Evolutionary conservation across 2,329 filamentous ascomycete genomes (phyloP), one percentile per base, ranked within the genome.

Genomic region (Graphium sp.): DNA sequence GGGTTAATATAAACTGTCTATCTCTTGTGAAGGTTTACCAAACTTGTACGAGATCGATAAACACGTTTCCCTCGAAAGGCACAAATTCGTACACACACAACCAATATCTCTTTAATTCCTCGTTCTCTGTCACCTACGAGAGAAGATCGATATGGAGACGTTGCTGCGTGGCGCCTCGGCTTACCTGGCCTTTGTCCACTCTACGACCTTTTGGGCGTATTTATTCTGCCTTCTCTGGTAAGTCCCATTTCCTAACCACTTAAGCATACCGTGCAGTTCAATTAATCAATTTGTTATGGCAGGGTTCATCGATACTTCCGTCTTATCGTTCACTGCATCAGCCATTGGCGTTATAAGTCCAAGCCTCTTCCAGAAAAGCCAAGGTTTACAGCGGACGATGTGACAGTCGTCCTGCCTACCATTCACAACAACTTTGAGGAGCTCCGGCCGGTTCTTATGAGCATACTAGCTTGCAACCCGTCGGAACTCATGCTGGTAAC

Each of bases 371-470:
- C 83, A 22, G 69, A 72, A 33, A 79, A 83, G 37, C 83, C 87
- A n/a, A 74, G 63, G 24, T 75, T 84, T 47, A 82, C 74, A 17
- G 67, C 74, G 19, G 58, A 80, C 40, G 82, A 95, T 66, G 84
- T 93, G 43, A 93, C 87, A 5, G 83, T 94, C 37, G 81, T 95
- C 41, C 80, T 94, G 35, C 87, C 87, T 6, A 91, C 85, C 8
- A 84, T 95, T 38, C 82, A 91, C 46, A 82, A 84, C 35, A 74
- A 73, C 36, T 83, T 87, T 34, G 74, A 84, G 41, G 82, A 91
- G 45, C 62, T 95, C 35, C 74, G 75, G 30, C 72, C 78, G 34
- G 92, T 84, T 12, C 66, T 95, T 22, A 62, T 75, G 45, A 83
- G 78, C 43, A 83, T 82, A 38, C 58, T 85, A 28, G 67, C 66